A percentile compares a stretch with the other conserved stretches of the same genome.
phyloP scores from a whole-genome alignment of 495 filamentous ascomycete genomes.

The Penicillium turbatum region DNA sequence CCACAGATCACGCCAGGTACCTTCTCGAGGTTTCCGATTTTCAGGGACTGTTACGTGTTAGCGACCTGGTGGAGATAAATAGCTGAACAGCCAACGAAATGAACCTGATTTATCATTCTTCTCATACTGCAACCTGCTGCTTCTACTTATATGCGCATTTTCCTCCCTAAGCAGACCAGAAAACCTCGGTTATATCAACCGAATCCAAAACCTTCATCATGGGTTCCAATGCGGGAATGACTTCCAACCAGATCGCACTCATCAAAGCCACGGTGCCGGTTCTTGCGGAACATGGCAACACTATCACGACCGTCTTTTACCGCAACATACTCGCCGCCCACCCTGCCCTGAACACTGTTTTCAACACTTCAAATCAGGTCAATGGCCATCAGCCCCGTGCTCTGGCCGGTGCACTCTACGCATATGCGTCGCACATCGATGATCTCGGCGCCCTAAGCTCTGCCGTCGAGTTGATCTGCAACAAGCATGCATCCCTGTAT shows the following conservation, averaged over 20 bases:
- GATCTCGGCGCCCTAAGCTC: conserved; percentile 56
- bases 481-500: conserved; percentile 70
- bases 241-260: conserved; percentile 32
- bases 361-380: conserved; percentile 62
- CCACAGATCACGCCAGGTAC: conserved; percentile 4
- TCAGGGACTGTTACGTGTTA: background rate
- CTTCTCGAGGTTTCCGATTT: conserved; percentile 2
- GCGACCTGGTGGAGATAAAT: background rate
- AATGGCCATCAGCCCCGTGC: conserved; percentile 62
- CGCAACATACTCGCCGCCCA: conserved; percentile 58
- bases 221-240: conserved; percentile 16
- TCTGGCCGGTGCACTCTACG: conserved; percentile 61
- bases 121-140: too few species aligned
- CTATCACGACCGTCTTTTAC: conserved; percentile 68
- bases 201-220: conserved; percentile 7
- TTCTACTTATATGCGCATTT: too few species aligned
- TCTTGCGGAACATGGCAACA: conserved; percentile 58
- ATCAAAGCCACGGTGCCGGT: conserved; percentile 49
- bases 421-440: conserved; percentile 69
- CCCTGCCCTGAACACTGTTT: conserved; percentile 60
- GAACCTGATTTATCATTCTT: background rate
- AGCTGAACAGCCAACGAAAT: background rate
- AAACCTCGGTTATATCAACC: too few species aligned
- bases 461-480: conserved; percentile 67
- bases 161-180: too few species aligned